Evolutionary conservation across 2,329 filamentous ascomycete genomes (phyloP).

Genomic region (Ophiostoma quercus): DNA sequence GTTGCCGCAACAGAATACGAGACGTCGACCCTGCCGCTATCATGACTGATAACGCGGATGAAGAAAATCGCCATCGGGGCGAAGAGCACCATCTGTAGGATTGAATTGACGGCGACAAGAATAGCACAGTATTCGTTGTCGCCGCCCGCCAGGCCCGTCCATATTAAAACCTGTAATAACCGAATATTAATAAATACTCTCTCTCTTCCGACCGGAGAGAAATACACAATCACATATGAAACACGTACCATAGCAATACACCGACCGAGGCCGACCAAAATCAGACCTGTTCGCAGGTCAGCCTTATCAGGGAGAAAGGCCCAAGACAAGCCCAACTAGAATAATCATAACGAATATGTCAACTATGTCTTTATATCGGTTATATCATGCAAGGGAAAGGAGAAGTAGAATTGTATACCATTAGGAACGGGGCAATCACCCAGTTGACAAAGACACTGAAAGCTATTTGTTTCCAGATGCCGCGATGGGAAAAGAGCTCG

Average conservation of each 20-base stretch:
- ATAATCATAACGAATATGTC: conserved; percentile 32
- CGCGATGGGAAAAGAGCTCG: conserved; percentile 53
- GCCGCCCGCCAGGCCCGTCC: conserved; percentile 65
- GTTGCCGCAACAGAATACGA: conserved; percentile 66
- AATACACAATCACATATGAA: background rate
- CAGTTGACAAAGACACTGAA: conserved; percentile 77
- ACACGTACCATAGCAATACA: conserved; percentile 77
- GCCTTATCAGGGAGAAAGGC: conserved; percentile 57
- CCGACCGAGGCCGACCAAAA: conserved; percentile 75
- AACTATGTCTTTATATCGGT: too few species aligned
- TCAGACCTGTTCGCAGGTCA: conserved; percentile 60
- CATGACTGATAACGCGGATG: conserved; percentile 62
- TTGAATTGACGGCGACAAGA: conserved; percentile 67
- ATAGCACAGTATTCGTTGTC: conserved; percentile 79
- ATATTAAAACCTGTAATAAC: conserved; percentile 46
- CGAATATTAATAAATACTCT: background rate
- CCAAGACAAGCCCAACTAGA: conserved; percentile 62
- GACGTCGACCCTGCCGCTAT: conserved; percentile 34
- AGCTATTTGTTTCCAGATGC: conserved; percentile 69
- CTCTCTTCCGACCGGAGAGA: too few species aligned
- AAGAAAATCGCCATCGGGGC: conserved; percentile 65
- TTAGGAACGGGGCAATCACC: conserved; percentile 75
- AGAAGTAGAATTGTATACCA: conserved; percentile 43
- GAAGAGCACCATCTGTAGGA: conserved; percentile 69
- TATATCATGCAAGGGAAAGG: too few species aligned